phyloP scores from a whole-genome alignment of 768 basidiomycete genomes.

The Boletus pseudo-olivaceus region DNA sequence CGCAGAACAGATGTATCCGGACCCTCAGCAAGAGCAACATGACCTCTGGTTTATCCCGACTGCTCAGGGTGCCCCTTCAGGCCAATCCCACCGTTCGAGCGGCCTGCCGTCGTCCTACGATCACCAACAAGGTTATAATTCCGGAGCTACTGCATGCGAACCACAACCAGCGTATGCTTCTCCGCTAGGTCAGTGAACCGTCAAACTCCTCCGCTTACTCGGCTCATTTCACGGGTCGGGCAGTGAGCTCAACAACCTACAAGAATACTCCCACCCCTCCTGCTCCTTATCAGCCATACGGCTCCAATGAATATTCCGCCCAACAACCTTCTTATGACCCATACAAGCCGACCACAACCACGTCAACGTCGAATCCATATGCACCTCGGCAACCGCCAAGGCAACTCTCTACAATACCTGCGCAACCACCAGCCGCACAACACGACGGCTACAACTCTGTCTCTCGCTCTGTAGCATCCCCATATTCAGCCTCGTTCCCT shows the following conservation, averaged over 20 bases:
- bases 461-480: conserved; percentile 24
- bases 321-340: conserved; percentile 32
- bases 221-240: conserved; percentile 5
- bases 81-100: conserved; percentile 13
- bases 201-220: neutral
- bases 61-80: conserved; percentile 11
- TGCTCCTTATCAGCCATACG: conserved; percentile 15
- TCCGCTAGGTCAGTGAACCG: conserved; percentile 24
- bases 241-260: conserved; percentile 12
- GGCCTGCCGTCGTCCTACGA: conserved; percentile 17
- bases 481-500: conserved; percentile 19
- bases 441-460: conserved; percentile 29
- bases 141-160: conserved; percentile 28
- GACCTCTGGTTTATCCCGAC: conserved; percentile 29
- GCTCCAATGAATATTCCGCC: conserved; percentile 10
- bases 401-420: conserved; percentile 9
- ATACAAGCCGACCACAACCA: conserved; percentile 32
- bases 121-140: conserved; percentile 33
- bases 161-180: conserved; percentile 15
- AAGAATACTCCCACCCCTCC: conserved; percentile 11
- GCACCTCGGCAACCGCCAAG: conserved; percentile 11
- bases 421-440: conserved; percentile 29
- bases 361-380: conserved; percentile 21
- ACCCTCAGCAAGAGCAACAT: conserved; percentile 21
- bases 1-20: conserved; percentile 32